These are phyloP conservation scores for Helicostylum pulchrum DNA, from an alignment of 192 early-diverging fungal genomes.

Conservation along the genomic window DNA sequence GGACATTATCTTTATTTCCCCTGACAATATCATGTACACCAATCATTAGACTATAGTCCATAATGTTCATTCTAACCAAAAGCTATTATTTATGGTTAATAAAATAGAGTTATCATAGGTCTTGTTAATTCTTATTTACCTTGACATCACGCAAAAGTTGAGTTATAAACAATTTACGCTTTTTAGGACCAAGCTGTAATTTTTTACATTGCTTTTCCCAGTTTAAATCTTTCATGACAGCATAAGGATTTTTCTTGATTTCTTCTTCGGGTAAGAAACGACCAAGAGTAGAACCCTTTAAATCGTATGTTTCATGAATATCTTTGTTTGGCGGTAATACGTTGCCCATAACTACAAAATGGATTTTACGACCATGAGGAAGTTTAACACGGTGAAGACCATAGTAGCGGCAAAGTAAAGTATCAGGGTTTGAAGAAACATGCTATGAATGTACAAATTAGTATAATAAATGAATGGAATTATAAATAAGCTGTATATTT, in stretches of 20 bases:
- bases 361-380: slow-evolving; percentile 87
- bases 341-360: slow-evolving; percentile 99
- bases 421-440: slow-evolving; percentile 82
- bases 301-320: slow-evolving; percentile 94
- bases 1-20: slow-evolving; percentile 88
- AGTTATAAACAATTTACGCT: slow-evolving; percentile 72
- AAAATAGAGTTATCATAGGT: background rate
- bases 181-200: slow-evolving; percentile 80
- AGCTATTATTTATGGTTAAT: slow-evolving; percentile 43
- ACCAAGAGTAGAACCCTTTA: slow-evolving; percentile 95
- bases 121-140: slow-evolving; percentile 36
- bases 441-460: slow-evolving; percentile 46
- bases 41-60: slow-evolving; percentile 97
- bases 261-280: slow-evolving; percentile 78
- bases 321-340: slow-evolving; percentile 96
- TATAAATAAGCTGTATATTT: slow-evolving; percentile 6
- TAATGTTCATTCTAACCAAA: slow-evolving; percentile 29
- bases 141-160: slow-evolving; percentile 90
- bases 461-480: background rate
- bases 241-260: slow-evolving; percentile 72
- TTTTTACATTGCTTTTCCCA: slow-evolving; percentile 78
- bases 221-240: slow-evolving; percentile 96
- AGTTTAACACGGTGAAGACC: slow-evolving; percentile 94
- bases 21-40: slow-evolving; percentile 88
- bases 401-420: slow-evolving; percentile 88